Evolutionary conservation across 2,329 filamentous ascomycete genomes (phyloP).

Genomic region (Claviceps paspali): DNA sequence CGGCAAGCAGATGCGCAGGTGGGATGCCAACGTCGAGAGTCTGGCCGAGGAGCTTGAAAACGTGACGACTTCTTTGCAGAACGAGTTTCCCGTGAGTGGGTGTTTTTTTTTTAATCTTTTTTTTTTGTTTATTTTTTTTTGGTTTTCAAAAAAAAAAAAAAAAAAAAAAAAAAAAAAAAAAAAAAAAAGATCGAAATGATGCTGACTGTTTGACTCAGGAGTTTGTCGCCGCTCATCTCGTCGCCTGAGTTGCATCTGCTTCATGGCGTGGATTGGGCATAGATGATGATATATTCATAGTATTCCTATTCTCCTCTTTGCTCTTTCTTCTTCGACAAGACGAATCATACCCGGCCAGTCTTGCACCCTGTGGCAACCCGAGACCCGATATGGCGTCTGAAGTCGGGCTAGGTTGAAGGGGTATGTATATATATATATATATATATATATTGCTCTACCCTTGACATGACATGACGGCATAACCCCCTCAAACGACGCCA

Average conservation of each 20-base stretch:
- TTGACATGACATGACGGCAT: not conserved
- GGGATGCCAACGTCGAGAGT: slow-evolving; percentile 79
- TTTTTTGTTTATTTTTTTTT: too few species aligned
- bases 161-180: too few species aligned
- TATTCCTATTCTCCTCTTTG: not conserved
- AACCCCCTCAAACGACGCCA: not conserved
- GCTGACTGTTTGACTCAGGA: slow-evolving; percentile 23
- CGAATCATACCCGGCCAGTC: not conserved
- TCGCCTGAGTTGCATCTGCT: slow-evolving; percentile 20
- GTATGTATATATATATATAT: not conserved
- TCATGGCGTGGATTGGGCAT: too few species aligned
- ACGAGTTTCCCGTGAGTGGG: slow-evolving; percentile 52
- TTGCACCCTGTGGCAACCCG: too few species aligned
- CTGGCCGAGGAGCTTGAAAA: slow-evolving; percentile 82
- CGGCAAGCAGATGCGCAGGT: slow-evolving; percentile 61
- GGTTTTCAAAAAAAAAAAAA: too few species aligned
- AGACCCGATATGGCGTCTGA: too few species aligned
- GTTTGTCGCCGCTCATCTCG: slow-evolving; percentile 40
- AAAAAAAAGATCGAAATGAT: too few species aligned
- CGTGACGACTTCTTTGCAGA: slow-evolving; percentile 66
- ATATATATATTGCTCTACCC: not conserved
- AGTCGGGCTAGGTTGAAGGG: not conserved
- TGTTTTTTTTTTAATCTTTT: too few species aligned
- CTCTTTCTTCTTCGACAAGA: not conserved
- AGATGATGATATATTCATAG: too few species aligned